Evolutionary conservation across 345 rosid species (phyloP).

Genomic region (Eucalyptus decipiens): DNA sequence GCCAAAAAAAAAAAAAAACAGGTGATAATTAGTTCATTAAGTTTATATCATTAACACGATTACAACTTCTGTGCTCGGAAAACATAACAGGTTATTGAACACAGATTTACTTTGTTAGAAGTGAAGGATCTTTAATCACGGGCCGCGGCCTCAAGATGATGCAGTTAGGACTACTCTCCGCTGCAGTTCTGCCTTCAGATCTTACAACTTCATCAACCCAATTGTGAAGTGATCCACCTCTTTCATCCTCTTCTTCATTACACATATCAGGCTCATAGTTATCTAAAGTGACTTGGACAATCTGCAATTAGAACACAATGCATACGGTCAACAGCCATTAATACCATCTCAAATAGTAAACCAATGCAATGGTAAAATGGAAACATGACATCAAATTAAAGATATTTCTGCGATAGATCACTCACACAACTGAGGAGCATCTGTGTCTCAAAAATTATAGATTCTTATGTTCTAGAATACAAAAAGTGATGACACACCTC

Average conservation of each 20-base stretch:
- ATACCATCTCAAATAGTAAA: not conserved
- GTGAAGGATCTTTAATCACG: constrained; percentile 65
- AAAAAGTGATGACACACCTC: constrained; percentile 40
- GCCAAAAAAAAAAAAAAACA: not conserved
- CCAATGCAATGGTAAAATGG: not conserved
- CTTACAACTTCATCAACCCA: constrained; percentile 98
- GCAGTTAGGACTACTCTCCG: constrained; percentile 42
- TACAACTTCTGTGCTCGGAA: not conserved
- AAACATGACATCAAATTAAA: not conserved
- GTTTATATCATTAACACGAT: not conserved
- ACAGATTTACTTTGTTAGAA: constrained; percentile 58
- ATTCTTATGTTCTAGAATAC: not conserved
- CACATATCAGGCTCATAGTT: constrained; percentile 52
- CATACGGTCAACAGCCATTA: not conserved
- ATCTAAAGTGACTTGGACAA: constrained; percentile 66
- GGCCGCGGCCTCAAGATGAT: constrained; percentile 47
- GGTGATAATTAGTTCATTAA: not conserved
- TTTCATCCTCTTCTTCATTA: constrained; percentile 31
- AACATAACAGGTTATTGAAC: not conserved
- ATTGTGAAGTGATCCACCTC: constrained; percentile 60
- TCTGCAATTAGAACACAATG: constrained; percentile 21
- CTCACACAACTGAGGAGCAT: not conserved
- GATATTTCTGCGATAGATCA: not conserved
- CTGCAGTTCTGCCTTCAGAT: constrained; percentile 68
- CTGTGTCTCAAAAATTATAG: not conserved